Evolutionary conservation across 345 rosid genomes (phyloP), one percentile per base, ranked within the genome.

Genomic region (Durio zibethinus): DNA sequence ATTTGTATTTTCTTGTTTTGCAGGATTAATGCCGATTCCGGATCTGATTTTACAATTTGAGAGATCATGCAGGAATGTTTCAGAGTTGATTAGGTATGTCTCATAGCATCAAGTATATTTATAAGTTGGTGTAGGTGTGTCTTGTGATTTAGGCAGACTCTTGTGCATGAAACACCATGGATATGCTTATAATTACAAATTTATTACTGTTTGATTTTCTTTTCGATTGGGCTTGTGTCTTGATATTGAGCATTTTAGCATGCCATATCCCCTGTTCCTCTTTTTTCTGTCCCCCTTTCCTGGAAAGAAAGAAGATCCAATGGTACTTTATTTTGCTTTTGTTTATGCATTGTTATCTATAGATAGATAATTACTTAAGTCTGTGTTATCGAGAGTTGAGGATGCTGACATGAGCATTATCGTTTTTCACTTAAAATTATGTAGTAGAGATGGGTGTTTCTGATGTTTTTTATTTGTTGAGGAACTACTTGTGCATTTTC

Each of bases 11-110:
- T 64, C 67, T 71, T 50, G 5, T 78, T 84, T 42, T 82, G 79
- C 92, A 96, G 98, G 97, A 77, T 66, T 96, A 83, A 96, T 96
- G 86, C 79, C 93, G 52, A 89, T 93, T 83, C 91, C 94, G 63
- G 93, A 89, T 84, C 89, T 96, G 72, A 93, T 96, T 84, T 80
- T 90, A 76, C 82, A 85, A 83, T 92, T 96, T 86, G 99, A 96
- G 86, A 86, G 77, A 72, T 81, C 89, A 40, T 96, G 99, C 84
- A 87, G 99, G 65, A 70, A 87, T 73, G 91, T 91, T 81, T 93
- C 97, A 31, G 96, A 90, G 85, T 89, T 92, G 31, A 90, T 96
- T 63, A 90, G 98, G 99, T 92, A n/a, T 8, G 82, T 85, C 42
- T 74, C 57, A 36, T 52, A 52, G 59, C 47, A 4, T 10, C 38